Percentiles rank a stretch among this genome's conserved stretches.
These are phyloP conservation scores for Nakaseomyces glabratus DNA, from an alignment of 1,139 yeast genomes.

Conservation along the genomic window DNA sequence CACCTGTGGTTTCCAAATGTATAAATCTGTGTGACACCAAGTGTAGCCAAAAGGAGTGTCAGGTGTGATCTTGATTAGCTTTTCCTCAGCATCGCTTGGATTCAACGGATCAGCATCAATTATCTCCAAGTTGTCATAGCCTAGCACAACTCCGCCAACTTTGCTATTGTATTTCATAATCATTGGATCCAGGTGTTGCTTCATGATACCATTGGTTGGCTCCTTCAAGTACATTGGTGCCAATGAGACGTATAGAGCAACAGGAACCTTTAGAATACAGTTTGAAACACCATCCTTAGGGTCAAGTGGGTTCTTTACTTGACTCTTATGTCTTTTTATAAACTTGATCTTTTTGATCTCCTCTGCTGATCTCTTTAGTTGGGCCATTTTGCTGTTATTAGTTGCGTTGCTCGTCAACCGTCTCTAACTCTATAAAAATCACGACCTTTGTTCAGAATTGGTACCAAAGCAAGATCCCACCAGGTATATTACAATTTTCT, in stretches of 20 bases:
- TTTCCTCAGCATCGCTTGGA: constrained; percentile 31
- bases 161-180: constrained; percentile 71
- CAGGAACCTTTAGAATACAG: constrained; percentile 37
- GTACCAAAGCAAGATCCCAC: too few relatives aligned
- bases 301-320: constrained; percentile 24
- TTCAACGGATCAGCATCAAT: constrained; percentile 33
- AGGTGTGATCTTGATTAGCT: constrained; percentile 59
- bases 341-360: constrained; percentile 11
- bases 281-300: constrained; percentile 26
- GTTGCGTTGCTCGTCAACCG: too few relatives aligned
- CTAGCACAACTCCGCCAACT: constrained; percentile 74
- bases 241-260: constrained; percentile 67
- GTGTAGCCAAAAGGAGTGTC: constrained; percentile 83
- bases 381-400: constrained; percentile 1
- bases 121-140: constrained; percentile 57
- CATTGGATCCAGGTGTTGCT: constrained; percentile 84
- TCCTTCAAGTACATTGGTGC: constrained; percentile 68
- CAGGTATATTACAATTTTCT: too few relatives aligned
- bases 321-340: constrained; percentile 25
- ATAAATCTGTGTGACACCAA: constrained; percentile 78
- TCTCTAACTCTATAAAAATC: too few relatives aligned
- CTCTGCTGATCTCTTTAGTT: constrained; percentile 4
- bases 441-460: too few relatives aligned
- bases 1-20: constrained; percentile 80
- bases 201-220: constrained; percentile 69